Conservation (phyloP, 2,329 filamentous ascomycete genomes). For the Lasiodiplodia hormozganensis region DNA sequence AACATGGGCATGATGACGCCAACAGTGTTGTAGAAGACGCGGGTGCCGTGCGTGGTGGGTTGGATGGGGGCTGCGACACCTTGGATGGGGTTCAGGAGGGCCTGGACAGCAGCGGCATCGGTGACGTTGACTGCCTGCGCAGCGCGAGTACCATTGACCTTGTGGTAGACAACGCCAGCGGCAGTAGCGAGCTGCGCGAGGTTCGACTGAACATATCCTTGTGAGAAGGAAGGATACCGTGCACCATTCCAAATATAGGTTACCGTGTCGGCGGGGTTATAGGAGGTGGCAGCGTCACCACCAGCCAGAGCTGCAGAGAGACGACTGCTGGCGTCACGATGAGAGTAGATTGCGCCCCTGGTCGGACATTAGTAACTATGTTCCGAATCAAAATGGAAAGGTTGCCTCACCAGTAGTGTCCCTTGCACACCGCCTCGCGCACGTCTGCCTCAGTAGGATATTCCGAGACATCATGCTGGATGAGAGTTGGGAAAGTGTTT, state of each 20-base stretch:
- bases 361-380: not conserved
- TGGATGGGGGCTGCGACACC: slow-evolving; percentile 48
- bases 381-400: not conserved
- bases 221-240: slow-evolving; percentile 50
- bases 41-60: slow-evolving; percentile 50
- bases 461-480: slow-evolving; percentile 36
- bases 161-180: slow-evolving; percentile 44
- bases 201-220: slow-evolving; percentile 42
- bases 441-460: slow-evolving; percentile 40
- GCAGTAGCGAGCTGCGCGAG: slow-evolving; percentile 42
- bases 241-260: slow-evolving; percentile 56
- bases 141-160: slow-evolving; percentile 42
- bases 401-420: slow-evolving; percentile 38
- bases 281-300: slow-evolving; percentile 39
- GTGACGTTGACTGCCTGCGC: slow-evolving; percentile 37
- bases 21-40: slow-evolving; percentile 55
- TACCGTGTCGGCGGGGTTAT: slow-evolving; percentile 47
- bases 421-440: slow-evolving; percentile 45
- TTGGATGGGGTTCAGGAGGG: slow-evolving; percentile 49
- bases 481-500: slow-evolving; percentile 42
- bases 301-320: slow-evolving; percentile 47
- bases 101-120: slow-evolving; percentile 42
- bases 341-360: slow-evolving; percentile 38
- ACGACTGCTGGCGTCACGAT: slow-evolving; percentile 46
- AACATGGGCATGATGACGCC: slow-evolving; percentile 55